phyloP scores from a whole-genome alignment of 129 eudicot species.

The Chrysanthemum lavandulifolium region DNA sequence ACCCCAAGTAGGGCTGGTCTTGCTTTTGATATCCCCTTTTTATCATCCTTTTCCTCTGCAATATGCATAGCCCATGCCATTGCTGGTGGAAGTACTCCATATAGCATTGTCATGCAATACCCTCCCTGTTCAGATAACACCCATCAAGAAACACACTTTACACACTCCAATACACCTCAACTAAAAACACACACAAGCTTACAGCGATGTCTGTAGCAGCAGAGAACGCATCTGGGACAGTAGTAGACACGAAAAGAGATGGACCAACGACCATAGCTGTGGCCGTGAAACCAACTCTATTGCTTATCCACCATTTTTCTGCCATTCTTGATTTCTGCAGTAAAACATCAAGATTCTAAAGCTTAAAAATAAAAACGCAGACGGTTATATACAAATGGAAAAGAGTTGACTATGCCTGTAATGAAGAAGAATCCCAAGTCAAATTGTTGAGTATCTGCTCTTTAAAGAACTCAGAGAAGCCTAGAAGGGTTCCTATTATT shows the following conservation, averaged over 20 bases:
- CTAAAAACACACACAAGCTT: conserved; percentile 33
- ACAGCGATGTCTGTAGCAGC: conserved; percentile 96
- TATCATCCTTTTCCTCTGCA: conserved; percentile 22
- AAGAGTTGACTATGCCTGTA: conserved; percentile 40
- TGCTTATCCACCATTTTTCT: conserved; percentile 59
- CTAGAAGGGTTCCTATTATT: conserved; percentile 63
- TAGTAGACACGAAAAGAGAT: conserved; percentile 59
- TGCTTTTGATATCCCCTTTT: conserved; percentile 35
- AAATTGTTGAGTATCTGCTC: conserved; percentile 65
- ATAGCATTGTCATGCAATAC: conserved; percentile 84
- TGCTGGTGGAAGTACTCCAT: conserved; percentile 88
- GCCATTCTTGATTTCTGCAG: conserved; percentile 43
- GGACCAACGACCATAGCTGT: conserved; percentile 66
- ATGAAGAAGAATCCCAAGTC: conserved; percentile 28
- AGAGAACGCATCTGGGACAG: conserved; percentile 71
- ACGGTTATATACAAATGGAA: background rate
- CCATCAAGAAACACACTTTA: background rate
- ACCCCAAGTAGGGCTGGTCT: conserved; percentile 53
- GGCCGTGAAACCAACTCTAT: conserved; percentile 51
- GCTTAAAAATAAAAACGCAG: conserved; percentile 8
- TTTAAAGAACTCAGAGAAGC: conserved; percentile 83
- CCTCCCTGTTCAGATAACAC: conserved; percentile 63
- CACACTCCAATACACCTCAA: background rate
- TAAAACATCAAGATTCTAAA: conserved; percentile 15
- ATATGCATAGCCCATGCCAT: conserved; percentile 76